Evolutionary conservation across 768 basidiomycete species (phyloP), one percentile per base, ranked within the genome.

Genomic region (Mycena galopus): DNA sequence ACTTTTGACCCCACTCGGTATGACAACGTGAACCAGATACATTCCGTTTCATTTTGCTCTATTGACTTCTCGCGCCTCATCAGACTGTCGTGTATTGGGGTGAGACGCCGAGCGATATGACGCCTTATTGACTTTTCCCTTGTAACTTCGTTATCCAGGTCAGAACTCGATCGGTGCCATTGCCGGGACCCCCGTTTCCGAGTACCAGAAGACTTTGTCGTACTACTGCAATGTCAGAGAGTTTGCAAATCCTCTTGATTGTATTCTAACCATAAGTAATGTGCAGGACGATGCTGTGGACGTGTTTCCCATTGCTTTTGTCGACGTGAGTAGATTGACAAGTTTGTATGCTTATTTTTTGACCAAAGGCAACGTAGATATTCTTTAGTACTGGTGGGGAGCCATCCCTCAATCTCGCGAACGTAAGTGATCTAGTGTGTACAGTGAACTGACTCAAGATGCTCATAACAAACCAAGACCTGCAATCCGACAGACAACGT

Each of bases 91-190:
- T 91, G 89, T 91, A 81, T n/a, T n/a, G n/a, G n/a, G n/a, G n/a
- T n/a, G n/a, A n/a, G n/a, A n/a, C n/a, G n/a, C n/a, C n/a, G n/a
- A n/a, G n/a, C n/a, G n/a, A n/a, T n/a, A n/a, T n/a, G n/a, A n/a
- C n/a, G n/a, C n/a, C n/a, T n/a, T n/a, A n/a, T 50, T 44, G 29
- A 73, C 69, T 69, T 55, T 50, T 23, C 30, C 33, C 47, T 39
- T 25, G 35, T 58, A 21, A n/a, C n/a, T n/a, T 77, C 92, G 91
- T 35, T 93, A 92, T 78, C 93, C 91, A 91, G 93, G 92, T 69
- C 92, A 94, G 79, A 91, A 93, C 75, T 92, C 92, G 2, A 92
- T 92, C 69, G 92, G 92, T 47, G 92, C 91, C 12, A 83, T 81
- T 7, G 84, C 88, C 71, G 64, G 78, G 19, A 77, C 77, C 25